A percentile compares a stretch with the other conserved stretches of the same genome.
Evolutionary conservation across 805 yeast species (phyloP).

Genomic region (Wickerhamomyces silvicola): DNA sequence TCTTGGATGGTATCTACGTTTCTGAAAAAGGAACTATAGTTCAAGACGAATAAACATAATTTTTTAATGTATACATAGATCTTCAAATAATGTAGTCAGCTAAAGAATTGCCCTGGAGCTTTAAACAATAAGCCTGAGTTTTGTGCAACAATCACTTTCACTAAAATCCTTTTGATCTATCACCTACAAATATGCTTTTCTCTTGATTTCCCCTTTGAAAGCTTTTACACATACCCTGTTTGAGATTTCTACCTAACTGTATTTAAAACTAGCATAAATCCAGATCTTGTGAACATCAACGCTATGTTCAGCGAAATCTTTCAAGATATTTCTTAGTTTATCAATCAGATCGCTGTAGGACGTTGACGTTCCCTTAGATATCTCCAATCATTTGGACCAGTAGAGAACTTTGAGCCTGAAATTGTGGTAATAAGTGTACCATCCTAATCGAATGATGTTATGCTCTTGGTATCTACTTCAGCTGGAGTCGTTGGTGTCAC

Average conservation of each 20-base stretch:
- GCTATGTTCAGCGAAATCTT: slow-evolving; percentile 22
- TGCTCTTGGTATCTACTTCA: slow-evolving; percentile 2
- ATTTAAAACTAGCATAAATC: slow-evolving; percentile 61
- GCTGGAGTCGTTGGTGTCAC: slow-evolving; percentile 27
- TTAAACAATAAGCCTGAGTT: slow-evolving; percentile 46
- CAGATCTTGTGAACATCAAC: slow-evolving; percentile 25
- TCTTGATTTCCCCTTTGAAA: slow-evolving; percentile 25
- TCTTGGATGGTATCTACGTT: slow-evolving; percentile 99
- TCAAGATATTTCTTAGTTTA: slow-evolving; percentile 35
- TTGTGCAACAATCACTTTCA: slow-evolving; percentile 78
- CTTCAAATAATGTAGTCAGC: background rate
- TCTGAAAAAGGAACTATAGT: slow-evolving; percentile 89
- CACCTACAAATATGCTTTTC: slow-evolving; percentile 75
- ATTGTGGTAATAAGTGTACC: slow-evolving; percentile 67
- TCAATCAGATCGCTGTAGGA: slow-evolving; percentile 33
- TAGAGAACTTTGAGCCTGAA: slow-evolving; percentile 53
- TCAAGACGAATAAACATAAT: slow-evolving; percentile 41
- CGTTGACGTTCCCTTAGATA: slow-evolving; percentile 35
- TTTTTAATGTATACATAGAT: background rate
- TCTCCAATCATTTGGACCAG: slow-evolving; percentile 67
- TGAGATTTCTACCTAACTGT: too few species aligned
- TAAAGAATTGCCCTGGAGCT: slow-evolving; percentile 68
- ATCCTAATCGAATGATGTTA: slow-evolving; percentile 84
- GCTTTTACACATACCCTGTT: slow-evolving; percentile 39
- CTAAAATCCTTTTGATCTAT: slow-evolving; percentile 86